These are phyloP conservation scores for Auriscalpium microsporum DNA, from an alignment of 768 basidiomycete genomes.

Conservation along the genomic window DNA sequence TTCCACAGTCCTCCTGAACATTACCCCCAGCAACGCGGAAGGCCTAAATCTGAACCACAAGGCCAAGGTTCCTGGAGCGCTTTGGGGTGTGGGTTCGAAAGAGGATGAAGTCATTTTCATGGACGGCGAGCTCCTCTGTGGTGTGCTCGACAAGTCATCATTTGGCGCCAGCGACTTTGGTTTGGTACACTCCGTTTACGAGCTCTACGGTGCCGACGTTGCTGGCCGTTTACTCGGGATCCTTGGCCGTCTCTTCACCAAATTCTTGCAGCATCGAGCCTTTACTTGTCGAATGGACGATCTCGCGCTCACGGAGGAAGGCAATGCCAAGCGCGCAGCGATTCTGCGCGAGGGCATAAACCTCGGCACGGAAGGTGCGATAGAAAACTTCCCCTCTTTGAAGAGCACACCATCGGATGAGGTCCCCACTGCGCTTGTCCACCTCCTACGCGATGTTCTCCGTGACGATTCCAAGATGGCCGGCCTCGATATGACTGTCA, in stretches of 20 bases:
- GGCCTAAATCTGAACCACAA: slow-evolving; percentile 82
- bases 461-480: slow-evolving; percentile 98
- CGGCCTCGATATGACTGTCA: slow-evolving; percentile 88
- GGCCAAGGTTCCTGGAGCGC: slow-evolving; percentile 79
- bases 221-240: slow-evolving; percentile 91
- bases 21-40: slow-evolving; percentile 69
- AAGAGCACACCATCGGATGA: slow-evolving; percentile 40
- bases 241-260: slow-evolving; percentile 90
- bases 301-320: slow-evolving; percentile 77
- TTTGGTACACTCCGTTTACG: slow-evolving; percentile 93
- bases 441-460: slow-evolving; percentile 82
- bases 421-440: slow-evolving; percentile 46
- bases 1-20: slow-evolving; percentile 87
- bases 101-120: slow-evolving; percentile 87
- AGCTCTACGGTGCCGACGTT: slow-evolving; percentile 82
- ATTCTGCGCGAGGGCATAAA: slow-evolving; percentile 60
- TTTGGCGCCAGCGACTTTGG: slow-evolving; percentile 96
- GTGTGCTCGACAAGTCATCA: slow-evolving; percentile 93
- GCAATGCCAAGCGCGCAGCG: slow-evolving; percentile 59
- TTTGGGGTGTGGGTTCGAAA: slow-evolving; percentile 72
- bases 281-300: slow-evolving; percentile 99
- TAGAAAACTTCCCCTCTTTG: slow-evolving; percentile 83
- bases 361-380: slow-evolving; percentile 80
- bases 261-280: slow-evolving; percentile 92
- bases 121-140: slow-evolving; percentile 89